Evolutionary conservation across 352 stramenopile species (phyloP), one percentile per base, ranked within the genome.

Genomic region (Globisporangium ultimum): DNA sequence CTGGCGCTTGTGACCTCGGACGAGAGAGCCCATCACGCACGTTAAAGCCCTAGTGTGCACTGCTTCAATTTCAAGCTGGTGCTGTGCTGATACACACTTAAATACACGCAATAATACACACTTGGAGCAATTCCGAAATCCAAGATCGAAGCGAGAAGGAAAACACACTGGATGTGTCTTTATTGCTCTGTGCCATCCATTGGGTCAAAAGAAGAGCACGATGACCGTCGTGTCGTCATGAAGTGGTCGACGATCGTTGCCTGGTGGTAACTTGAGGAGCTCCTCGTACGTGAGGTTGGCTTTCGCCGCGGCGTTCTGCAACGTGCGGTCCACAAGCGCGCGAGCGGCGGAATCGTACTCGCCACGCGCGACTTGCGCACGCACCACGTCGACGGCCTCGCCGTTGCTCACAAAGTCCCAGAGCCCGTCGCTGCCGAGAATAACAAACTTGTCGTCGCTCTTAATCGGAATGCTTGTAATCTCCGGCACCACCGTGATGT

Each of bases 341-440:
- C 24, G 24, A 32, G 24, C 24, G 24, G 24, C 24, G 24, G 24
- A 32, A 9, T 89, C 75, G 47, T 84, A 76, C n/a, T 89, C 80
- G 24, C 82, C 78, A n/a, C 75, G 73, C 1, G 61, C 66, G 15
- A 64, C 60, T 41, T 91, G 73, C 36, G 71, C 68, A 18, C 78
- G 76, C 11, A 98, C 93, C 18, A 97, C 76, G 40, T 97, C 82
- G 2, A 98, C 87, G 18, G 89, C 93, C 40, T 99, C 95, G 68
- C 98, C 81, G 67, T 97, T 98, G 60, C 64, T 88, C 49, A 98
- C 76, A 48, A 98, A 96, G 76, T 99, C 96, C 96, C 95, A 99
- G 17, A 99, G 70, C 15, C 96, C 96, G 73, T 99, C 97, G 62
- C 93, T 98, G n/a, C 79, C 68, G 41, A 99, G 87, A 46, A 99